phyloP scores from a whole-genome alignment of 1,284 basidiomycete genomes.

The Sparassis latifolia region DNA sequence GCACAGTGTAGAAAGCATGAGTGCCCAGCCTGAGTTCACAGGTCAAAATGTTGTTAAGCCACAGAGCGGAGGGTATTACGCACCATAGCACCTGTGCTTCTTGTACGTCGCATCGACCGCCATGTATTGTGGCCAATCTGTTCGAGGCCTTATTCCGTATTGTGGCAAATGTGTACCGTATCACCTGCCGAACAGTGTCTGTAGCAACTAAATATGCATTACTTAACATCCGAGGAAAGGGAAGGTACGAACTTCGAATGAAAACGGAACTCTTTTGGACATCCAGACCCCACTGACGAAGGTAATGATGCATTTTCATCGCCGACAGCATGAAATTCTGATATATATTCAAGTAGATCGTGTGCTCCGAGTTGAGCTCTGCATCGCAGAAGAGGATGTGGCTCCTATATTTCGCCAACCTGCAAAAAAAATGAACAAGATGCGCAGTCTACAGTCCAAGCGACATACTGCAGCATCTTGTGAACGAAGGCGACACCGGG shows the following conservation, averaged over 20 bases:
- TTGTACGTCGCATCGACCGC: conserved; percentile 35
- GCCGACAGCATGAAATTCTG: conserved; percentile 82
- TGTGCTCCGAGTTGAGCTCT: conserved; percentile 55
- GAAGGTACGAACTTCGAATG: conserved; percentile 42
- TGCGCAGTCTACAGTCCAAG: no score
- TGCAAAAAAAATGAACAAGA: conserved; percentile 20
- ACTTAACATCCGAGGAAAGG: not conserved
- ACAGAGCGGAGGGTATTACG: conserved; percentile 16
- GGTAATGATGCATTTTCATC: conserved; percentile 85
- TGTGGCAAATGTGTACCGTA: conserved; percentile 48
- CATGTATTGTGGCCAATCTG: conserved; percentile 33
- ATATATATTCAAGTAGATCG: conserved; percentile 79
- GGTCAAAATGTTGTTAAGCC: not conserved
- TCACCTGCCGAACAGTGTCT: conserved; percentile 56
- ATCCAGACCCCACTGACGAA: conserved; percentile 53
- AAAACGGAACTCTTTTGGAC: conserved; percentile 39
- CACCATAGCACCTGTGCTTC: conserved; percentile 60
- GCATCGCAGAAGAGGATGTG: conserved; percentile 79
- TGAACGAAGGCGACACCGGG: conserved; percentile 53
- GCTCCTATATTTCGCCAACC: conserved; percentile 59
- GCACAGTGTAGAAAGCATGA: conserved; percentile 66
- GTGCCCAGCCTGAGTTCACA: conserved; percentile 62
- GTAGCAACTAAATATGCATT: conserved; percentile 1
- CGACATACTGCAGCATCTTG: conserved; percentile 64
- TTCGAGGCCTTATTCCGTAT: conserved; percentile 44